Evolutionary conservation across 2,329 filamentous ascomycete species (phyloP).

Genomic region (Ascochyta lentis): DNA sequence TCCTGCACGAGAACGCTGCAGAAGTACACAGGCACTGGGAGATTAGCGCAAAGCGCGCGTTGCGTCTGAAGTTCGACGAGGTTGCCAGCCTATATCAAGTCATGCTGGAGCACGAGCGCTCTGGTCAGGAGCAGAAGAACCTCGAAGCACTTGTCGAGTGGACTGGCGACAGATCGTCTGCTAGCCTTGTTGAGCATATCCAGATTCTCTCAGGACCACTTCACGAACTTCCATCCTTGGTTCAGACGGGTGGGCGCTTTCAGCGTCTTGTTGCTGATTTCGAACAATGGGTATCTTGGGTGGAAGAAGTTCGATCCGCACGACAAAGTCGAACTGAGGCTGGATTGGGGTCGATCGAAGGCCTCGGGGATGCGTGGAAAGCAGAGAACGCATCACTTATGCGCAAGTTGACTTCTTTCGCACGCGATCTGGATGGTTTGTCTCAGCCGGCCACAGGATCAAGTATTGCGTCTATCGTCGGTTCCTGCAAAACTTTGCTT

Average conservation of each 20-base stretch:
- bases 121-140: constrained; percentile 47
- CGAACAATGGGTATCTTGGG: constrained; percentile 39
- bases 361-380: constrained; percentile 45
- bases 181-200: constrained; percentile 43
- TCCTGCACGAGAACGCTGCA: constrained; percentile 41
- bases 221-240: constrained; percentile 44
- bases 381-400: constrained; percentile 42
- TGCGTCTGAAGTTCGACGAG: constrained; percentile 46
- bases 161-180: constrained; percentile 34
- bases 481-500: constrained; percentile 39
- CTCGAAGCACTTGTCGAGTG: constrained; percentile 46
- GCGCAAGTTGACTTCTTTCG: constrained; percentile 43
- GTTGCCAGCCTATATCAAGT: constrained; percentile 44
- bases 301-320: constrained; percentile 37
- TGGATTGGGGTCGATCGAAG: constrained; percentile 33
- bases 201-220: constrained; percentile 46
- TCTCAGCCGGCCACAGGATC: constrained; percentile 37
- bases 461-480: constrained; percentile 42
- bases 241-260: constrained; percentile 43
- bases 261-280: constrained; percentile 40
- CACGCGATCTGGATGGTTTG: constrained; percentile 42
- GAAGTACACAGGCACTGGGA: constrained; percentile 40
- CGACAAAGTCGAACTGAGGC: constrained; percentile 19
- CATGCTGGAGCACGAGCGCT: constrained; percentile 47
- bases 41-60: constrained; percentile 36